These are phyloP conservation scores for Hanseniaspora jakobsenii DNA, from an alignment of 805 yeast species.

Conservation along the genomic window DNA sequence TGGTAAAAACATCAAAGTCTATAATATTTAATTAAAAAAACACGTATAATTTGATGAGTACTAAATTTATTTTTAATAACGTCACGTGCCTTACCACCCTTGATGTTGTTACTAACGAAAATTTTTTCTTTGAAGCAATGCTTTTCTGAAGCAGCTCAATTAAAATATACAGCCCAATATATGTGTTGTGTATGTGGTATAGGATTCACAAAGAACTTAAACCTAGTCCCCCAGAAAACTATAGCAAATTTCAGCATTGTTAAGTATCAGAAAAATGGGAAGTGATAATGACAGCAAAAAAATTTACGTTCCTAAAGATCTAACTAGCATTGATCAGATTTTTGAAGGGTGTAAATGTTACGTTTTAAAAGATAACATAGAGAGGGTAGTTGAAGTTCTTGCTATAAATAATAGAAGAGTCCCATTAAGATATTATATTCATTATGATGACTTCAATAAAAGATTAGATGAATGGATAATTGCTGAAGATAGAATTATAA, in stretches of 20 bases:
- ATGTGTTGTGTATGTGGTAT: slow-evolving; percentile 31
- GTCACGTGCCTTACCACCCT: no score
- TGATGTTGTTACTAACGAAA: no score
- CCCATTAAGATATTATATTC: slow-evolving; percentile 75
- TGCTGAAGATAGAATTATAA: slow-evolving; percentile 56
- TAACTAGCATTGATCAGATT: slow-evolving; percentile 36
- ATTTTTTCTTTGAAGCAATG: no score
- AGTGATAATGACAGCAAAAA: slow-evolving; percentile 20
- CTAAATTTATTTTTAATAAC: no score
- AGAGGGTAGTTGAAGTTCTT: slow-evolving; percentile 72
- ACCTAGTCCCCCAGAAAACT: no score
- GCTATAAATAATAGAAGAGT: slow-evolving; percentile 66
- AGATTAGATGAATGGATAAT: slow-evolving; percentile 93
- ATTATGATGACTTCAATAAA: slow-evolving; percentile 87
- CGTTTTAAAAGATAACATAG: slow-evolving; percentile 69
- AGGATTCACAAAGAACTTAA: neutral
- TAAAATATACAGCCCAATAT: no score
- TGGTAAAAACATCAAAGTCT: no score
- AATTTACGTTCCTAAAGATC: slow-evolving; percentile 20
- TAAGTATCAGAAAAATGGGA: no score
- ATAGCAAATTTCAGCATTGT: no score
- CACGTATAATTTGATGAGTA: no score
- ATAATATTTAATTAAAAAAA: no score
- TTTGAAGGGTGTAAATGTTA: slow-evolving; percentile 69
- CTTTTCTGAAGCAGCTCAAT: no score